These are phyloP conservation scores for Bryum argenteum DNA, from an alignment of 225 moss, liverwort and hornwort species.

Conservation along the genomic window DNA sequence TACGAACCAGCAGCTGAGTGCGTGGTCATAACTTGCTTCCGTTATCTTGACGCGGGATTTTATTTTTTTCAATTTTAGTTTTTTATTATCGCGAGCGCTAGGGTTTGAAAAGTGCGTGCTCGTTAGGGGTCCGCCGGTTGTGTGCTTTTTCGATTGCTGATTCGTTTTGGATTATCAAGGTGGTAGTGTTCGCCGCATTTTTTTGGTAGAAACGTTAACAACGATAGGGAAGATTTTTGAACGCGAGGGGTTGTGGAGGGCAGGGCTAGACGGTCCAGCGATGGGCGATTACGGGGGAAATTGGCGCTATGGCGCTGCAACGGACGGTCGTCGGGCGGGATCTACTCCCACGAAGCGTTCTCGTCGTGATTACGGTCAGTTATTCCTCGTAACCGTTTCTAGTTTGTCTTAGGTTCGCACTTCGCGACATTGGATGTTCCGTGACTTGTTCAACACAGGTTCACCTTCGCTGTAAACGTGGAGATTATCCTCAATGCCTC, in stretches of 20 bases:
- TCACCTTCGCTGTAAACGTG: not conserved
- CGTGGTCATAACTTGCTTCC: conserved; percentile 46
- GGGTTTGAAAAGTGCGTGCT: conserved; percentile 37
- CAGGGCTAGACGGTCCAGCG: conserved; percentile 65
- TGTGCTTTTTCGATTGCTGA: conserved; percentile 8
- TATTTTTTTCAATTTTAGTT: conserved; percentile 5
- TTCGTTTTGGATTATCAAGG: conserved; percentile 30
- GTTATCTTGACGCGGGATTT: conserved; percentile 24
- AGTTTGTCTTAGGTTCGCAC: conserved; percentile 13
- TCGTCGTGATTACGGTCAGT: conserved; percentile 96
- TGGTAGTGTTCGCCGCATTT: conserved; percentile 28
- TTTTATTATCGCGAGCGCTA: conserved; percentile 15
- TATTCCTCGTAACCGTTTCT: conserved; percentile 40
- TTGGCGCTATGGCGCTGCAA: conserved; percentile 71
- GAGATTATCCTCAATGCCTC: not conserved
- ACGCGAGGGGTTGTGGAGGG: conserved; percentile 61
- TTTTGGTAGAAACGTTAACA: conserved; percentile 36
- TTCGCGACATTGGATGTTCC: conserved; percentile 3
- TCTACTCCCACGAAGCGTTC: conserved; percentile 92
- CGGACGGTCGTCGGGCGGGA: conserved; percentile 83
- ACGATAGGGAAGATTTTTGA: conserved; percentile 58
- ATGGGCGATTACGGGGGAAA: conserved; percentile 85
- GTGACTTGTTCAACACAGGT: not conserved
- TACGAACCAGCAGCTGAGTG: conserved; percentile 60
- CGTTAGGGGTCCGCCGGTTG: conserved; percentile 6